Evolutionary conservation across 257 asterid species (phyloP), one percentile per base, ranked within the genome.

Genomic region (Coffea eugenioides): DNA sequence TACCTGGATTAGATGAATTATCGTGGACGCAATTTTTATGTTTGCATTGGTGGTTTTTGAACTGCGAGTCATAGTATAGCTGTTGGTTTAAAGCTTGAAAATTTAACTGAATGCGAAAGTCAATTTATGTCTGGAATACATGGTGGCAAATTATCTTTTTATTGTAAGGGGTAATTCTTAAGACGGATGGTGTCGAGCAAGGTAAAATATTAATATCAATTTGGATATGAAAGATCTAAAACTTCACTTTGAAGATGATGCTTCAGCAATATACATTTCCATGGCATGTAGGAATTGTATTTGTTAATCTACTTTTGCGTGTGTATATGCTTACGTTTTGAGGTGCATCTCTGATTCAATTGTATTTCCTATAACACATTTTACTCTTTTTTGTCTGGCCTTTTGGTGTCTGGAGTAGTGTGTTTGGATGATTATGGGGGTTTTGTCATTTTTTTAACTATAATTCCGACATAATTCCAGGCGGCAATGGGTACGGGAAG

Each of bases 401-500:
- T 45, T 39, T 75, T 67, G 15, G 57, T 12, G 56, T n/a, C 13
- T 59, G 4, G 73, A 34, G 62, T 27, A n/a, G 25, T 21, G 39
- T 25, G 20, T 71, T 21, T 51, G 49, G 46, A 79, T 70, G 52
- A n/a, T n/a, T 18, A n/a, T 66, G 68, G 65, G 75, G 77, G 75
- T 67, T 79, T 21, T 39, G 39, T 72, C 25, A 39, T 75, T 74
- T 66, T 56, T 39, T 39, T 39, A 39, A 56, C 23, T 34, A 41
- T 74, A 52, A 61, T 46, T 82, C 65, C 79, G 72, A 66, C 75
- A 69, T 81, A 80, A 80, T 85, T 80, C 77, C 86, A 92, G 98
- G 86, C 91, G 94, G 71, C 97, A 91, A 82, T 96, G 99, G 99
- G 93, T 93, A 70, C 87, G 97, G 85, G 99, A 96, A 83, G 99